Base-by-base conservation (phyloP, 2,329 filamentous ascomycete genomes). In the Cytospora chrysosperma region DNA sequence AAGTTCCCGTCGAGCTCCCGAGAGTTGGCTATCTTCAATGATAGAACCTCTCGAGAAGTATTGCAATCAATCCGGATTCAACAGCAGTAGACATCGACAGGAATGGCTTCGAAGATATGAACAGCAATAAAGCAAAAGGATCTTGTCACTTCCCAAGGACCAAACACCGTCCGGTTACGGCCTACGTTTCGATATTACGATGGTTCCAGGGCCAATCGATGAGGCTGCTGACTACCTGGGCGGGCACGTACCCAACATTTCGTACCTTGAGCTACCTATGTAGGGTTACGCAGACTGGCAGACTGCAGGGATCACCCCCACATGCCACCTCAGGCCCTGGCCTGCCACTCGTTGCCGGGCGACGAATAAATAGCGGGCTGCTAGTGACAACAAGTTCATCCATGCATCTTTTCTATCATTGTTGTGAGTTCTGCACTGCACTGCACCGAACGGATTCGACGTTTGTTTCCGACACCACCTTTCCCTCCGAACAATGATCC, bases 301-400 rank as follows among this genome's bases (percentile, higher is more conserved):
- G 26, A 24, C 7, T 32, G 40, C 59, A 61, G 27, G 59, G 58
- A 19, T 50, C 37, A 40, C 37, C 32, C 32, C 37, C 43, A 49
- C 40, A 26, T 57, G 28, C 49, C 13, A 43, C 24, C 8, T 17
- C 49, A 28, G 50, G 24, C 43, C 60, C 28, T 21, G 24, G 34
- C 60, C 28, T 21, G 52, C 17, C 57, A 34, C 54, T 24, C 43
- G 64, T 65, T 65, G 64, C 64, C 43, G 15, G 26, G 64, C 61
- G 63, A 65, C 59, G 17, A 61, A 30, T 55, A 61, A 49, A 53
- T 49, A 55, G 51, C 32, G 34, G 51, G 51, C 37, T 54, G 43
- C 12, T n/a, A 54, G 37, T 62, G 59, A 65, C 61, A 65, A 63
- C 64, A 64, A 57, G 37, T 56, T 58, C 40, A 61, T 50, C 49